Evolutionary conservation across 2,329 filamentous ascomycete species (phyloP), one percentile per base, ranked within the genome.

Genomic region (Westerdykella sp.): DNA sequence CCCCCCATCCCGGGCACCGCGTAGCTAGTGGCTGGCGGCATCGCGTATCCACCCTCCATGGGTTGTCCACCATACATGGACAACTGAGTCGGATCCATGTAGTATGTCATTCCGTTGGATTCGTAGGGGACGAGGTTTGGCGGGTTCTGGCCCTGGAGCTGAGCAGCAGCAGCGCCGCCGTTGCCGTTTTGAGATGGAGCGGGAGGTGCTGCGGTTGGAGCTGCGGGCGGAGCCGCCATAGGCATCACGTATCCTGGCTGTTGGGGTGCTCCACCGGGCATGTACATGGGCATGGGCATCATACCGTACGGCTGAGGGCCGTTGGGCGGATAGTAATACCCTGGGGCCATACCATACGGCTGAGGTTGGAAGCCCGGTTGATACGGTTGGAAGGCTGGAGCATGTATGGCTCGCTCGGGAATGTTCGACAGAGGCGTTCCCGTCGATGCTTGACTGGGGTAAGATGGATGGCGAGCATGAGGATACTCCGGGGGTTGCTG

Each of bases 41-140:
- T 73, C 62, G 59, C 46, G 36, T 65, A 67, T 18, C 49, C 49
- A 15, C 50, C 55, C 41, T 66, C 63, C 22, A 79, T 71, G 1
- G 77, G 70, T 21, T 79, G 72, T 2, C 55, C 50, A 13, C 58
- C 41, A 30, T 67, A 64, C 25, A 28, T 10, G 7, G 25, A 12
- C 38, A 90, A 71, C 60, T 89, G 84, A n/a, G 82, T 77, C 6
- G 87, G 77, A 60, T 95, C 86, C 57, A 89, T 90, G 64, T 95
- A 98, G 67, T 95, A 97, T 1, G 95, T 89, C 78, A 94, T 97
- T 48, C 93, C 93, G 55, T 95, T 95, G 50, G 84, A 83, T 70
- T 97, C 91, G 65, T 96, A 90, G 0, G 88, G 87, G 15, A 84
- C 77, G 44, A 79, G 78, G 14, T 73, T 74, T 3, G 71, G 67